A percentile compares a stretch with the other conserved stretches of the same genome.
Conservation (phyloP, 2,329 filamentous ascomycete species). For the Endocalyx cinctus region DNA sequence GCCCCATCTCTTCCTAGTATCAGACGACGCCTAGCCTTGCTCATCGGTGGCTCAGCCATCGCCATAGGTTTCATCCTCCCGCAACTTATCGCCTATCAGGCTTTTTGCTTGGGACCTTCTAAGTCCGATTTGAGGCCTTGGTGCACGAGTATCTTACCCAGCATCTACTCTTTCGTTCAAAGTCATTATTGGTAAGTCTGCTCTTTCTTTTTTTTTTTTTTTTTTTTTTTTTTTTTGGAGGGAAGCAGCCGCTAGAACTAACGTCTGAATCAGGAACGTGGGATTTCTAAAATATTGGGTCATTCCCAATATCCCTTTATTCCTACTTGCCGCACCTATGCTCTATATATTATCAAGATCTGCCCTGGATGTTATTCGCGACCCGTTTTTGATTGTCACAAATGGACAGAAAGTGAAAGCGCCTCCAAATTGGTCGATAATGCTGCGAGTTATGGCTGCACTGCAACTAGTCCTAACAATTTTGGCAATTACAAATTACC, state of each 20-base stretch:
- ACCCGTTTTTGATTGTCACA: slow-evolving; percentile 4
- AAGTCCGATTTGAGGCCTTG: slow-evolving; percentile 54
- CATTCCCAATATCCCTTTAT: slow-evolving; percentile 77
- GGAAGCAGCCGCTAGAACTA: too few species aligned
- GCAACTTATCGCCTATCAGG: slow-evolving; percentile 68
- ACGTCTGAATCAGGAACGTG: slow-evolving; percentile 60
- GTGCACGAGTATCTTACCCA: slow-evolving; percentile 71
- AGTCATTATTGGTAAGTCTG: slow-evolving; percentile 75
- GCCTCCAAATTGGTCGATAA: slow-evolving; percentile 9
- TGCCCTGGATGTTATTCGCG: slow-evolving; percentile 35
- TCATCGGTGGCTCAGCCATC: slow-evolving; percentile 63
- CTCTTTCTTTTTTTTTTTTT: slow-evolving; percentile 6
- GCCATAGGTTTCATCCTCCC: slow-evolving; percentile 65
- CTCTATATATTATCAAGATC: slow-evolving; percentile 64
- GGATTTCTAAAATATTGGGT: slow-evolving; percentile 93
- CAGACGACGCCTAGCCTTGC: slow-evolving; percentile 52
- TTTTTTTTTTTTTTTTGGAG: too few species aligned
- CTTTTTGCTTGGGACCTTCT: slow-evolving; percentile 54
- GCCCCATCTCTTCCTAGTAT: slow-evolving; percentile 33
- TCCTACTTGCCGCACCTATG: slow-evolving; percentile 77
- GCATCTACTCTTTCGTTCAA: slow-evolving; percentile 90
- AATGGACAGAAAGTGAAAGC: background rate
- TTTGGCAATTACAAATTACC: slow-evolving; percentile 73
- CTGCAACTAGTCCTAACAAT: slow-evolving; percentile 68
- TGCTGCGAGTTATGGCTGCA: slow-evolving; percentile 58